Evolutionary conservation across 345 rosid genomes (phyloP).

Genomic region (Gynandropsis gynandra): DNA sequence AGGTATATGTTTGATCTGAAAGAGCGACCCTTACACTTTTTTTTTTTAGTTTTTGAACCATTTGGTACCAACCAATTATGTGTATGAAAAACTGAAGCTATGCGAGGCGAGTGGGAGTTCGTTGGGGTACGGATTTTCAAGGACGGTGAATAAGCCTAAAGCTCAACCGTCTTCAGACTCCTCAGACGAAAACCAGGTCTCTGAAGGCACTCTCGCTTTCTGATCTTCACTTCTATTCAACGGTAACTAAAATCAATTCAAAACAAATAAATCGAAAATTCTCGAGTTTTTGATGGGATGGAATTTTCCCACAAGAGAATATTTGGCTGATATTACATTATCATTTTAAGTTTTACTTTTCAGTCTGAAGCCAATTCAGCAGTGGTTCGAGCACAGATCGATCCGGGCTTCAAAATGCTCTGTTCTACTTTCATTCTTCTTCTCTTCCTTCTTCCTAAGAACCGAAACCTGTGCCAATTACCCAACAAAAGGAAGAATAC

Average conservation of each 20-base stretch:
- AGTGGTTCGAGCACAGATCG: slow-evolving; percentile 35
- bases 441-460: slow-evolving; percentile 46
- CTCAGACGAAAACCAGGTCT: slow-evolving; percentile 57
- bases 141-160: slow-evolving; percentile 56
- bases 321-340: too few species aligned
- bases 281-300: too few species aligned
- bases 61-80: too few species aligned
- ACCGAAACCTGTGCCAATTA: slow-evolving; percentile 52
- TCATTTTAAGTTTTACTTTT: too few species aligned
- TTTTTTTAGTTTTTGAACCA: too few species aligned
- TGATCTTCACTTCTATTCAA: slow-evolving; percentile 28
- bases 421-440: slow-evolving; percentile 27
- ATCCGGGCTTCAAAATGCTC: slow-evolving; percentile 85
- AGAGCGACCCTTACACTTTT: background rate
- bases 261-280: too few species aligned
- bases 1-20: slow-evolving; percentile 39
- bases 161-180: slow-evolving; percentile 37
- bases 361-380: too few species aligned
- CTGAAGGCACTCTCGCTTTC: slow-evolving; percentile 72
- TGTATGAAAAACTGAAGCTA: slow-evolving; percentile 41
- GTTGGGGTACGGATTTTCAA: slow-evolving; percentile 86
- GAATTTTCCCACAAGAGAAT: too few species aligned
- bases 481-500: slow-evolving; percentile 7
- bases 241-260: too few species aligned
- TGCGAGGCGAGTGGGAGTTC: slow-evolving; percentile 87